Evolutionary conservation across 2,329 filamentous ascomycete species (phyloP).

Genomic region (Tolypocladium guangdongense): DNA sequence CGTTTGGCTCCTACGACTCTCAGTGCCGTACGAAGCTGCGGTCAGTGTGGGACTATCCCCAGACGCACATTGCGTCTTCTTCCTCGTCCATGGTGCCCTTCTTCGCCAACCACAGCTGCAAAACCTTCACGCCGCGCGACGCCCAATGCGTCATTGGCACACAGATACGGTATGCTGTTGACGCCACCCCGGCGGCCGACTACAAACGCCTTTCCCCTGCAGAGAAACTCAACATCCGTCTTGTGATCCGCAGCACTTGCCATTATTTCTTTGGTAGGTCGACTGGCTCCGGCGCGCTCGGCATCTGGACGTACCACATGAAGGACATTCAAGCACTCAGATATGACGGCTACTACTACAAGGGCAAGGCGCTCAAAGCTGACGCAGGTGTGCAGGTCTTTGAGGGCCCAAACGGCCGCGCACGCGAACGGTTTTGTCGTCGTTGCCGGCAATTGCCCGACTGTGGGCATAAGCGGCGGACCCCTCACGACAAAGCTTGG

Average conservation of each 20-base stretch:
- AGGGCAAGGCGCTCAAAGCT: conserved; percentile 39
- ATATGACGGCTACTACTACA: conserved; percentile 32
- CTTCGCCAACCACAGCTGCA: conserved; percentile 26
- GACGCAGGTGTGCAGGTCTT: conserved; percentile 40
- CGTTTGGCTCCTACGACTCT: conserved; percentile 24
- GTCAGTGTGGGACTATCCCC: conserved; percentile 20
- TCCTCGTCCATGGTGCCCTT: conserved; percentile 29
- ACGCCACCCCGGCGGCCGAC: conserved; percentile 18
- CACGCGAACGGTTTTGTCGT: conserved; percentile 33
- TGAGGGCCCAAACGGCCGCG: conserved; percentile 34
- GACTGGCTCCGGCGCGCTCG: conserved; percentile 27
- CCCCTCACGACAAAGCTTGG: conserved; percentile 43
- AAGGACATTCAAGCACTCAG: conserved; percentile 29
- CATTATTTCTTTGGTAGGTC: conserved; percentile 23
- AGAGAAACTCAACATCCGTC: conserved; percentile 24
- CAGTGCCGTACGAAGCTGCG: conserved; percentile 28
- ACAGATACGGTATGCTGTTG: conserved; percentile 28
- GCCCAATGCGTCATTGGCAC: conserved; percentile 31
- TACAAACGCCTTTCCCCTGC: conserved; percentile 23
- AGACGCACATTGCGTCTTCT: conserved; percentile 23
- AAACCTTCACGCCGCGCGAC: conserved; percentile 24
- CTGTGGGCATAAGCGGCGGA: conserved; percentile 48
- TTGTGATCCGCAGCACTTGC: conserved; percentile 23
- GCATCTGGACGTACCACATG: conserved; percentile 27
- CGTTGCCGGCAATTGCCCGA: conserved; percentile 42